phyloP scores from a whole-genome alignment of 371 early-diverging fungal species.

The Coemansia linderi region DNA sequence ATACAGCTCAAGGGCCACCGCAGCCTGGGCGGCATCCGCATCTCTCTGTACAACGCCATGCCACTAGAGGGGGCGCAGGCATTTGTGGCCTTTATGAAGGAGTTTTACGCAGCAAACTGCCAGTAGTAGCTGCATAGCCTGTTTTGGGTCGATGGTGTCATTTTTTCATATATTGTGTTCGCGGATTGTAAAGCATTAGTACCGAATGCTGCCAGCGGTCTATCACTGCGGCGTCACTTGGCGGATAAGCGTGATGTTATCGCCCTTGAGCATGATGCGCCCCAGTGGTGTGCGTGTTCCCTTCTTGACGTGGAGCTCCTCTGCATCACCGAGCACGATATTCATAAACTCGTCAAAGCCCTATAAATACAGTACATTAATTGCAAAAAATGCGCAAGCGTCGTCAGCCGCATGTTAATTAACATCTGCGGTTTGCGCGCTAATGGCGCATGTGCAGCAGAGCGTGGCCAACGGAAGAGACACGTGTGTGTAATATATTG shows the following conservation, averaged over 20 bases:
- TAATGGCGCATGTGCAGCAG: neutral
- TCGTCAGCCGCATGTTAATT: neutral
- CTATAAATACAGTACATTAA: constrained; percentile 53
- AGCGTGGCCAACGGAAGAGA: neutral
- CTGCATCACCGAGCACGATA: constrained; percentile 87
- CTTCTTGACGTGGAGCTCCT: constrained; percentile 79
- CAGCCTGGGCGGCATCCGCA: constrained; percentile 89
- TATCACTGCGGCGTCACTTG: constrained; percentile 14
- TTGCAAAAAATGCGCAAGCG: constrained; percentile 4
- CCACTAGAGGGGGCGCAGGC: constrained; percentile 76
- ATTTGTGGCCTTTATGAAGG: constrained; percentile 74
- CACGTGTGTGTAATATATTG: neutral
- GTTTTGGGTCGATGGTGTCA: neutral
- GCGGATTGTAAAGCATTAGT: neutral
- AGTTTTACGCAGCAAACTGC: constrained; percentile 60
- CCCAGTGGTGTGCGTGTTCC: constrained; percentile 71
- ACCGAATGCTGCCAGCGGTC: neutral
- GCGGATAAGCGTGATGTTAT: constrained; percentile 80
- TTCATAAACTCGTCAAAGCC: constrained; percentile 99
- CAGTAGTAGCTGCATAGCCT: neutral
- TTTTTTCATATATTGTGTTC: constrained; percentile 2
- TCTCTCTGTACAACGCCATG: constrained; percentile 93
- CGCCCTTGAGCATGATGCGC: constrained; percentile 87
- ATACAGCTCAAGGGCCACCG: constrained; percentile 94
- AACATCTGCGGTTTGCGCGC: neutral